Percentiles rank a stretch among this genome's conserved stretches.
phyloP scores from a whole-genome alignment of 179 eudicot species.

The Silene coronaria region DNA sequence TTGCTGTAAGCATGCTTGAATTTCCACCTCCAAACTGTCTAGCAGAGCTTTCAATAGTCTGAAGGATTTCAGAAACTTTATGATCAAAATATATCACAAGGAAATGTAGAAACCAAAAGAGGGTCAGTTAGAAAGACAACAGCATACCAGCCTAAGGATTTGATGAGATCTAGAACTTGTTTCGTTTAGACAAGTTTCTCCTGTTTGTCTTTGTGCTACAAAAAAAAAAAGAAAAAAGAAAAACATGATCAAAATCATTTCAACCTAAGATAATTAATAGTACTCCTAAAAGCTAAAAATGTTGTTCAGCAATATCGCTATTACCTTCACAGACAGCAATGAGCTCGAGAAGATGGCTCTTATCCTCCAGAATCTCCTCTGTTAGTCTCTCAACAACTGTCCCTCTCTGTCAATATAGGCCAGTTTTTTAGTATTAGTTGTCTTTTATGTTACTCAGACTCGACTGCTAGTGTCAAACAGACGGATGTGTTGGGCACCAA shows the following conservation, averaged over 20 bases:
- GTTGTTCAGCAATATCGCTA: not conserved
- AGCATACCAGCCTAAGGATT: slow-evolving; percentile 70
- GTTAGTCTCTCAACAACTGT: slow-evolving; percentile 72
- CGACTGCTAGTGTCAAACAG: not conserved
- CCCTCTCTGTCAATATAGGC: slow-evolving; percentile 52
- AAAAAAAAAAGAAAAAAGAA: not conserved
- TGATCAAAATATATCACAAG: not conserved
- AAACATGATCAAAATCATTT: not conserved
- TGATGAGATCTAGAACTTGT: slow-evolving; percentile 90
- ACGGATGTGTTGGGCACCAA: not conserved
- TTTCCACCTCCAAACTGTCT: slow-evolving; percentile 41
- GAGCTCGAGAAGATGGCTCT: slow-evolving; percentile 66
- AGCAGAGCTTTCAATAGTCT: slow-evolving; percentile 84
- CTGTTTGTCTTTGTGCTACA: slow-evolving; percentile 86
- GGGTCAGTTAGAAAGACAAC: not conserved
- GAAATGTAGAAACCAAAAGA: not conserved
- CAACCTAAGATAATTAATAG: not conserved
- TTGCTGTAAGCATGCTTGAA: slow-evolving; percentile 67
- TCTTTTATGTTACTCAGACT: not conserved
- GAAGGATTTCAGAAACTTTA: slow-evolving; percentile 13
- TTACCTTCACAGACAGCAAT: slow-evolving; percentile 71
- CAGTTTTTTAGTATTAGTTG: not conserved
- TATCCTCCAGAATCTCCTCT: slow-evolving; percentile 57
- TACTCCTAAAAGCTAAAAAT: not conserved
- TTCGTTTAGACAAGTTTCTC: slow-evolving; percentile 75